Evolutionary conservation across 2,329 filamentous ascomycete species (phyloP).

Genomic region (Xylariales sp.): DNA sequence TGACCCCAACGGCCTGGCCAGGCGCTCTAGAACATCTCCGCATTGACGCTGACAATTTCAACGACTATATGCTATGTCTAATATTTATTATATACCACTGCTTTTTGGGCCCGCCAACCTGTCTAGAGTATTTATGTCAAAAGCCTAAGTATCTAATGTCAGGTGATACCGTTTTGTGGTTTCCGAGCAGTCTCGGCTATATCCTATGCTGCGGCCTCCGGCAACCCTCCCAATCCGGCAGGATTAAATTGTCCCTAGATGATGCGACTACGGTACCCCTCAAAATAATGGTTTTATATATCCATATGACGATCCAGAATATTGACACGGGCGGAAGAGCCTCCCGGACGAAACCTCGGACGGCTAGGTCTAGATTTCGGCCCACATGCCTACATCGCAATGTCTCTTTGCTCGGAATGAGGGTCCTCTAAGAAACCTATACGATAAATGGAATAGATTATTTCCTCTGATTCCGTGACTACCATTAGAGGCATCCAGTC

Average conservation of each 20-base stretch:
- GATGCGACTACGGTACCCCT: conserved; percentile 24
- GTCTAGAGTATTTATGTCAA: conserved; percentile 11
- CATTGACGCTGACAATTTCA: neutral
- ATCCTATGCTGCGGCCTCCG: conserved; percentile 22
- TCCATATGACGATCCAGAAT: conserved; percentile 20
- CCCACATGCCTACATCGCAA: conserved; percentile 6
- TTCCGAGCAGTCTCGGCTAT: conserved; percentile 27
- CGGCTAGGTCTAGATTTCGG: conserved; percentile 14
- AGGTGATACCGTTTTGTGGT: conserved; percentile 19
- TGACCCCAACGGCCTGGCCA: neutral
- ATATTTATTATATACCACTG: neutral
- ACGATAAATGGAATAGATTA: conserved; percentile 2
- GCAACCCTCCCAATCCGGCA: conserved; percentile 25
- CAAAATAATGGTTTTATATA: conserved; percentile 8
- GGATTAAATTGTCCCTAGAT: conserved; percentile 28
- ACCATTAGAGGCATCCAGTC: conserved; percentile 7
- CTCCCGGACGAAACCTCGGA: conserved; percentile 11
- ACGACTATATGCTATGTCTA: conserved; percentile 1
- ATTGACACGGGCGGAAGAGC: neutral
- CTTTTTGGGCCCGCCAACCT: neutral
- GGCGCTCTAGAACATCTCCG: conserved; percentile 17
- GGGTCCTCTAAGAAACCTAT: neutral
- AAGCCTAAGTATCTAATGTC: conserved; percentile 22
- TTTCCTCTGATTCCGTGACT: neutral
- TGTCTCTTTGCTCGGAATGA: neutral